Evolutionary conservation across 2,329 filamentous ascomycete species (phyloP), one percentile per base, ranked within the genome.

Genomic region (Claviceps sp.): DNA sequence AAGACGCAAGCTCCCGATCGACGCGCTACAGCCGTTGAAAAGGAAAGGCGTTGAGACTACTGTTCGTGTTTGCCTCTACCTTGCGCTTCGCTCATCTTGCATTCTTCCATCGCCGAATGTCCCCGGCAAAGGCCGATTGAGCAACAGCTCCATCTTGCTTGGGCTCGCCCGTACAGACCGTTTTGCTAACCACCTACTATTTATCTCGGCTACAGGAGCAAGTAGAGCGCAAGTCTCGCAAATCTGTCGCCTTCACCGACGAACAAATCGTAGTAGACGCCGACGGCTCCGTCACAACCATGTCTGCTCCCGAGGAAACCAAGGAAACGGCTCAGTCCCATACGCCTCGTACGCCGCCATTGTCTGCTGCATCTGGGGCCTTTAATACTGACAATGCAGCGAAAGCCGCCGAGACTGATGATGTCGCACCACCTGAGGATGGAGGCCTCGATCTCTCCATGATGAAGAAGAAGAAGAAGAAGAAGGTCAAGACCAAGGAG

Each of bases 401-500:
- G 60, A 63, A 69, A 71, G 71, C 69, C 60, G 71, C 68, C 60
- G 62, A 64, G 53, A 64, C 61, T 52, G 76, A 75, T 43, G 77
- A 75, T 53, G 57, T 60, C 17, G 68, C 70, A 50, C 71, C 69
- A 48, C 66, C 64, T 55, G 72, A 72, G 49, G 73, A 88, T 66
- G 72, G 69, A 49, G 73, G 70, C 44, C 66, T 80, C 56, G 75
- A 77, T 61, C 70, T 78, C 47, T 73, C 83, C 57, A 77, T 93
- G 55, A 77, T 93, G 68, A 86, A 89, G 71, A 97, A 96, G 76
- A 85, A 88, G 71, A 96, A 95, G 76, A 95, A 94, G 75, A 91
- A 79, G 71, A 79, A 78, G 70, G 72, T 69, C 68, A 74, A 74
- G 66, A 58, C 72, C 58, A 83, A 83, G 65, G 67, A 72, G n/a